Conservation (phyloP, 257 asterid genomes). For the Solanum ahanhuiri region DNA sequence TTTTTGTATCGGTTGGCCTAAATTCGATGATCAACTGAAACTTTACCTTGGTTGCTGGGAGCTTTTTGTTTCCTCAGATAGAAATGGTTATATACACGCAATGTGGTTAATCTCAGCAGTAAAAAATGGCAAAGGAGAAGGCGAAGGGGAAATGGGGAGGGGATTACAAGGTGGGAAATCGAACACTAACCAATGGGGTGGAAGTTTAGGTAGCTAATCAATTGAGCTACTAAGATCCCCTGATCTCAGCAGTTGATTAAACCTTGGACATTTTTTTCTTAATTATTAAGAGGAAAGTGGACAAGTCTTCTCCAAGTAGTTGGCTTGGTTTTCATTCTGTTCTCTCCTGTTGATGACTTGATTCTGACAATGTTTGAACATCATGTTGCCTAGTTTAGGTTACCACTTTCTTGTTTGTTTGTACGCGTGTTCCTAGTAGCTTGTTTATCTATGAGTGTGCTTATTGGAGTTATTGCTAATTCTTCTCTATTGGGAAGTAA, state of each 20-base stretch:
- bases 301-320: background rate
- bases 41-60: background rate
- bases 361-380: background rate
- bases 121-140: background rate
- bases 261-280: background rate
- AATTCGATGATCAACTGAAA: background rate
- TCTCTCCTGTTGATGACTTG: background rate
- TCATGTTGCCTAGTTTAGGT: background rate
- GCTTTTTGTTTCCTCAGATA: background rate
- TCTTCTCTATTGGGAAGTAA: background rate
- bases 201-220: background rate
- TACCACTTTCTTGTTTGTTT: background rate
- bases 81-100: background rate
- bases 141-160: background rate
- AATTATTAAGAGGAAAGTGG: background rate
- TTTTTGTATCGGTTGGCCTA: background rate
- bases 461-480: background rate
- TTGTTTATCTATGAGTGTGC: background rate
- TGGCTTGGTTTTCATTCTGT: background rate
- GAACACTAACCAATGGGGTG: background rate
- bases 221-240: background rate
- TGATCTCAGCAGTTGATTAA: background rate
- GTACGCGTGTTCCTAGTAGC: constrained; percentile 1
- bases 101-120: background rate
- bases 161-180: background rate